Base-by-base conservation (phyloP, 352 stramenopile species). In the Phytophthora foliorum region DNA sequence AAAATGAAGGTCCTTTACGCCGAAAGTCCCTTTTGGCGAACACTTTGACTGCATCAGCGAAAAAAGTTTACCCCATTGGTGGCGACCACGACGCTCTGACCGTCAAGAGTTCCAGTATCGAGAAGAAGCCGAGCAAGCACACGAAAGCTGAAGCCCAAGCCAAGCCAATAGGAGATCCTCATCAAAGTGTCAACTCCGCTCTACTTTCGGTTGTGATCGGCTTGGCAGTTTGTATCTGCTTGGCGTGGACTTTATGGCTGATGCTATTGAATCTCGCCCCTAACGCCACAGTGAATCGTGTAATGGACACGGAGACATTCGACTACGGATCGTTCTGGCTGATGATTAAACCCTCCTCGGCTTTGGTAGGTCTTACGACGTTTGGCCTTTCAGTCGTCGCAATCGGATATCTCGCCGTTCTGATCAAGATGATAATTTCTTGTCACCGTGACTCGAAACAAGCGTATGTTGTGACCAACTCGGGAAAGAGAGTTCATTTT, bases 281-380 rank as follows among this genome's bases (percentile, higher is more conserved):
- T 2, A 74, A 69, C 17, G 41, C 52, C 0, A 68, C 44, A 0
- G 63, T 71, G 22, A 77, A 74, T 19, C 36, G 34, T 11, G 25
- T 79, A 29, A 76, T 76, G 67, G 10, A 56, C 25, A 80, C 67
- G 0, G 39, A 63, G 22, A 39, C 21, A 4, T 63, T 72, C 24
- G 67, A 80, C 10, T 45, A 49, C 16, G 67, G 72, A 0, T 62
- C 52, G 0, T 80, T 80, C n/a, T 80, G 68, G 72, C 34, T 69
- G 1, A 24, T 75, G 2, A 36, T 71, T 8, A 41, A 71, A 8
- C 42, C 36, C 19, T 49, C 48, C 3, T 3, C 31, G 16, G 49
- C 52, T 2, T 17, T 78, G 2, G 24, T 67, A 8, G 32, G 53
- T 1, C 41, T 62, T 6, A 45, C 57, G 2, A 17, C 52, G 0